Evolutionary conservation across 208 protist species (phyloP).

Genomic region (Leishmania martiniquensis): DNA sequence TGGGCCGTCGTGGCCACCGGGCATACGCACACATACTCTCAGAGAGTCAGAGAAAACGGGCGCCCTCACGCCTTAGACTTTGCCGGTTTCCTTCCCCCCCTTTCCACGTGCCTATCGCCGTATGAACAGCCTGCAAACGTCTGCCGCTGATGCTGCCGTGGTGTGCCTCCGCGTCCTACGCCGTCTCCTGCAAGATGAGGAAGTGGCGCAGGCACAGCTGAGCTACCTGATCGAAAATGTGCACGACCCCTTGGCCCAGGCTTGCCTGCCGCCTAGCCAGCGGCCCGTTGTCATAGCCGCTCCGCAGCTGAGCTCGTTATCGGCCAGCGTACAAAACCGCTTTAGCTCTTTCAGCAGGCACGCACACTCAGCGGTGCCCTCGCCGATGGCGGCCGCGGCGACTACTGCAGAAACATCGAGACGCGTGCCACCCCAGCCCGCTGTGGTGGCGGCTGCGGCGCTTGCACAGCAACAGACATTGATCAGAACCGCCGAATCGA

Average conservation of each 20-base stretch:
- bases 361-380: not conserved
- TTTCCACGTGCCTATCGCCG: not conserved
- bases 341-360: not conserved
- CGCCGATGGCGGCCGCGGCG: not conserved
- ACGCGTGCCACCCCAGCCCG: slow-evolving; percentile 21
- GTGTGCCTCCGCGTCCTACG: slow-evolving; percentile 58
- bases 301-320: not conserved
- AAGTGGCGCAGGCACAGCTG: slow-evolving; percentile 46
- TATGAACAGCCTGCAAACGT: slow-evolving; percentile 18
- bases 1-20: not conserved
- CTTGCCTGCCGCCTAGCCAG: slow-evolving; percentile 29
- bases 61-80: not conserved
- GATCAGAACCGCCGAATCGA: not conserved
- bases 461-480: not conserved
- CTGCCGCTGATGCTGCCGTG: slow-evolving; percentile 19
- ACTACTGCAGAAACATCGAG: not conserved
- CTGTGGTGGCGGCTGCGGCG: not conserved
- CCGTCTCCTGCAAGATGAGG: slow-evolving; percentile 69
- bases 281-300: slow-evolving; percentile 3
- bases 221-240: slow-evolving; percentile 75
- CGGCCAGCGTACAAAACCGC: not conserved
- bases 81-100: not conserved
- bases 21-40: not conserved
- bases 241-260: slow-evolving; percentile 33
- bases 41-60: not conserved